Evolutionary conservation across 2,329 filamentous ascomycete species (phyloP).

Genomic region (Monilinia fructicola): DNA sequence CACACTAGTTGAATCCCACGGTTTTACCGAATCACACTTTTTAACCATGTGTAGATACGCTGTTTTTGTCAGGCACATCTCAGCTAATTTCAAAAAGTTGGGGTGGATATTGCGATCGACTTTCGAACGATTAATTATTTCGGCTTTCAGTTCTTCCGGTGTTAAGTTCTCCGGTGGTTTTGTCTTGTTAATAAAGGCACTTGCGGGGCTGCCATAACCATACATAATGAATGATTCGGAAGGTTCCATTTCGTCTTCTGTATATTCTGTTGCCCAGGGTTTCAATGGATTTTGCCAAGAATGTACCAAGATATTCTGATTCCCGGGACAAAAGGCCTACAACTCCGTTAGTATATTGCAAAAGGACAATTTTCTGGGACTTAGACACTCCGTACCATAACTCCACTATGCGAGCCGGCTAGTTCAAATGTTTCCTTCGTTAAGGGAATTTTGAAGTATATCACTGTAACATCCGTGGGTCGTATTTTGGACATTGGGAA

Average conservation of each 20-base stretch:
- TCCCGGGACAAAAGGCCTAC: slow-evolving; percentile 33
- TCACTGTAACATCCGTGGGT: slow-evolving; percentile 31
- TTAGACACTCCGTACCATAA: slow-evolving; percentile 28
- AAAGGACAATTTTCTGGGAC: too few relatives aligned
- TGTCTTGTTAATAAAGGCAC: slow-evolving; percentile 32
- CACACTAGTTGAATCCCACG: slow-evolving; percentile 32
- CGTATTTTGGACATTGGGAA: slow-evolving; percentile 31
- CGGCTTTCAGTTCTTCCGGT: slow-evolving; percentile 33
- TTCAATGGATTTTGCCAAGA: slow-evolving; percentile 35
- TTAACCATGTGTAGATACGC: slow-evolving; percentile 32
- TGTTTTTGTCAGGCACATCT: slow-evolving; percentile 31
- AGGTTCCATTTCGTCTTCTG: slow-evolving; percentile 29
- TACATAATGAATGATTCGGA: slow-evolving; percentile 40
- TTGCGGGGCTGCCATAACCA: slow-evolving; percentile 31
- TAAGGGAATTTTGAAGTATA: slow-evolving; percentile 38
- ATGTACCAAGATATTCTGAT: slow-evolving; percentile 37
- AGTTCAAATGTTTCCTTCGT: slow-evolving; percentile 32
- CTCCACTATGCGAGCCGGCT: slow-evolving; percentile 27
- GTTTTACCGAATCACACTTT: slow-evolving; percentile 33
- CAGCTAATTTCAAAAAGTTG: slow-evolving; percentile 29
- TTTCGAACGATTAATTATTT: slow-evolving; percentile 29
- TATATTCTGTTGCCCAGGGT: slow-evolving; percentile 31
- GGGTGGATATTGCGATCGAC: slow-evolving; percentile 29
- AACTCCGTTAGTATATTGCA: slow-evolving; percentile 12
- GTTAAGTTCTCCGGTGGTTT: slow-evolving; percentile 30